phyloP scores from a whole-genome alignment of 805 yeast species.

The Saturnispora dispora region DNA sequence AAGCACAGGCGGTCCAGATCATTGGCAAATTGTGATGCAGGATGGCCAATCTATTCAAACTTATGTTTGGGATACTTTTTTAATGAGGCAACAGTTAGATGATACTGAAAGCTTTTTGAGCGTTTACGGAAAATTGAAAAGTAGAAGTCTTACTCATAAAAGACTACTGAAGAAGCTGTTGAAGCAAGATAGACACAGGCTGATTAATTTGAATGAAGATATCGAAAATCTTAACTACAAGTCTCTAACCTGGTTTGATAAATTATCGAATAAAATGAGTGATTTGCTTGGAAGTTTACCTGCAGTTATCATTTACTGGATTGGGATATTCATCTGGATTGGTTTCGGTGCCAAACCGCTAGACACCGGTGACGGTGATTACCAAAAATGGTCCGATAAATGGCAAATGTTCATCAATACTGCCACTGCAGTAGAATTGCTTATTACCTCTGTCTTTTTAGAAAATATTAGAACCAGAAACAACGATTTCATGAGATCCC shows the following conservation, averaged over 20 bases:
- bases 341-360: constrained; percentile 28
- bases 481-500: constrained; percentile 23
- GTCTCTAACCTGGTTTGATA: constrained; percentile 28
- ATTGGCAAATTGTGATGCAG: constrained; percentile 35
- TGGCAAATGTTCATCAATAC: constrained; percentile 38
- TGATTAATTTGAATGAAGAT: constrained; percentile 7
- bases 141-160: constrained; percentile 22
- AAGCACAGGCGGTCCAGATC: constrained; percentile 24
- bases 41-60: constrained; percentile 34
- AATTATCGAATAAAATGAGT: constrained; percentile 21
- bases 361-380: constrained; percentile 6
- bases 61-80: constrained; percentile 32
- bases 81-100: constrained; percentile 32
- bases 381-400: constrained; percentile 24
- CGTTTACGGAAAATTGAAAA: constrained; percentile 22
- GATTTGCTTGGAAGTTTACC: constrained; percentile 27
- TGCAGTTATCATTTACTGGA: constrained; percentile 29
- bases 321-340: constrained; percentile 32
- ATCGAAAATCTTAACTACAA: constrained; percentile 13
- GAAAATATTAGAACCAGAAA: constrained; percentile 34
- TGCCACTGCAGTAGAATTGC: constrained; percentile 31
- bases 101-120: constrained; percentile 23
- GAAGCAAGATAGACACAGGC: not conserved
- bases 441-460: constrained; percentile 29
- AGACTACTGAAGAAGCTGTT: constrained; percentile 8